Conservation (phyloP, 441 rosid species). For the Erodium moschatum region DNA sequence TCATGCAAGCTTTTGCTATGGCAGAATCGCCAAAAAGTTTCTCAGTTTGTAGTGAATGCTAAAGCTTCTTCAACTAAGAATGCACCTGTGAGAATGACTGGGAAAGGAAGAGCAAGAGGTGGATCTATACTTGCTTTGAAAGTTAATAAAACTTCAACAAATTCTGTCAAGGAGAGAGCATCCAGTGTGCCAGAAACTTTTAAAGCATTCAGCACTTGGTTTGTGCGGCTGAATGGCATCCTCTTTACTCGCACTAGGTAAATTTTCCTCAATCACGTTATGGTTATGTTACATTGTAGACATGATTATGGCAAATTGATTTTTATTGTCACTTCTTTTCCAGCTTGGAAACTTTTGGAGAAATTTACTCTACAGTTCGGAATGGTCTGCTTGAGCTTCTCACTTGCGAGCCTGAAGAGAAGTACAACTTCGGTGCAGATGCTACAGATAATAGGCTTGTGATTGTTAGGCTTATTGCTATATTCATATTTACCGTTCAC, state of each 20-base stretch:
- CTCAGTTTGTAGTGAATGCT: conserved; percentile 16
- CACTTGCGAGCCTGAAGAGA: conserved; percentile 16
- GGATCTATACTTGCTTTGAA: conserved; percentile 13
- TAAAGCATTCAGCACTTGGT: conserved; percentile 16
- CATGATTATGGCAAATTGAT: conserved; percentile 5
- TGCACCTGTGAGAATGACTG: not conserved
- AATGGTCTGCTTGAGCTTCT: conserved; percentile 13
- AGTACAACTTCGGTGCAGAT: conserved; percentile 19
- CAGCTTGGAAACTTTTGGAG: conserved; percentile 20
- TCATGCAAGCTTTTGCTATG: not conserved
- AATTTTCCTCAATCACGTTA: not conserved
- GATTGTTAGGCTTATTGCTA: conserved; percentile 17
- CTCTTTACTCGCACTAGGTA: conserved; percentile 22
- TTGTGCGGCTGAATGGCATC: conserved; percentile 23
- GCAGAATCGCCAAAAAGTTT: conserved; percentile 20
- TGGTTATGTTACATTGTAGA: not conserved
- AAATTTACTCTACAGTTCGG: conserved; percentile 17
- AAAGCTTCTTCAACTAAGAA: conserved; percentile 6
- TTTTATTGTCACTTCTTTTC: not conserved
- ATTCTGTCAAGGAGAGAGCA: conserved; percentile 5
- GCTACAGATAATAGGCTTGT: conserved; percentile 19
- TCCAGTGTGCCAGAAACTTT: conserved; percentile 7
- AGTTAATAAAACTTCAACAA: conserved; percentile 10
- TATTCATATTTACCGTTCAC: conserved; percentile 19
- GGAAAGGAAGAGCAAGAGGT: conserved; percentile 17